A percentile compares a stretch with the other conserved stretches of the same genome.
phyloP scores from a whole-genome alignment of 768 basidiomycete genomes.

The Boletus rubropictus region DNA sequence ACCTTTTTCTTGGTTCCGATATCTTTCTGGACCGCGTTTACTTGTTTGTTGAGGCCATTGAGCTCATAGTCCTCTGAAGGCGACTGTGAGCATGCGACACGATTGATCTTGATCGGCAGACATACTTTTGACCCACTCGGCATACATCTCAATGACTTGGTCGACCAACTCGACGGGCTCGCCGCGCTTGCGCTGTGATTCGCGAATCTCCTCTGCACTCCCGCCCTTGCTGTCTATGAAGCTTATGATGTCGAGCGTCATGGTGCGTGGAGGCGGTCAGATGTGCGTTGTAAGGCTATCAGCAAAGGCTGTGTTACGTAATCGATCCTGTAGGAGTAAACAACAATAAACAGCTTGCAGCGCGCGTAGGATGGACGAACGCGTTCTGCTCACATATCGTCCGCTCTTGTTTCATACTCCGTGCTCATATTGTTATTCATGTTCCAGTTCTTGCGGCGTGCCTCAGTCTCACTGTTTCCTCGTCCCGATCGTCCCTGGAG shows the following conservation, averaged over 20 bases:
- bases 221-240: conserved; percentile 90
- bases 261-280: conserved; percentile 24
- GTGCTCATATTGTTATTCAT: conserved; percentile 22
- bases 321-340: conserved; percentile 16
- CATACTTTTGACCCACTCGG: conserved; percentile 92
- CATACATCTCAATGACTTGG: conserved; percentile 87
- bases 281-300: neutral
- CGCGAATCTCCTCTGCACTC: conserved; percentile 82
- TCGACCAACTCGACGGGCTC: conserved; percentile 89
- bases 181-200: conserved; percentile 88
- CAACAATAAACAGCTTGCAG: conserved; percentile 19
- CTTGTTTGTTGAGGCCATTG: conserved; percentile 70
- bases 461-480: conserved; percentile 63
- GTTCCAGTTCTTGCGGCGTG: conserved; percentile 68
- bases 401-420: neutral
- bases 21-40: conserved; percentile 91
- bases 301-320: conserved; percentile 8
- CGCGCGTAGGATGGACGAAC: neutral
- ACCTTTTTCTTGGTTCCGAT: conserved; percentile 94
- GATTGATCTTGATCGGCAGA: conserved; percentile 14
- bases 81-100: neutral
- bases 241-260: conserved; percentile 77
- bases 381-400: neutral
- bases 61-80: conserved; percentile 79
- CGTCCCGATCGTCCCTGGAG: conserved; percentile 72